Evolutionary conservation across 352 stramenopile species (phyloP), one percentile per base, ranked within the genome.

Genomic region (Phytopythium kandeliae): DNA sequence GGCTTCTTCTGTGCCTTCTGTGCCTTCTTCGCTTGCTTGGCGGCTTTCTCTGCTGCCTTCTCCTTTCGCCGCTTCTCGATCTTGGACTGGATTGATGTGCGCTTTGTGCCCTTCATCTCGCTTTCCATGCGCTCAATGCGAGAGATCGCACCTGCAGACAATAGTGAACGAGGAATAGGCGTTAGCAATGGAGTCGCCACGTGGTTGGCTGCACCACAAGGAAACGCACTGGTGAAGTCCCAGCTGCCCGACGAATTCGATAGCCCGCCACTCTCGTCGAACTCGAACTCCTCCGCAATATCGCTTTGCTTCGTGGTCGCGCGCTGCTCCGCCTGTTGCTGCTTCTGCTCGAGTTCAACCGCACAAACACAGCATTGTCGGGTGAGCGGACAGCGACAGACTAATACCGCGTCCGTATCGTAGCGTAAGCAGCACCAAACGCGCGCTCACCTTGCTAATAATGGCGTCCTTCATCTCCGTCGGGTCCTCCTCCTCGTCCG

Each of bases 221-320:
- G 30, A 11, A 3, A 69, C 70, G 57, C 54, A 84, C 73, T 85
- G 9, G 79, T 92, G 49, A 95, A 95, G 60, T 95, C 80, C 84
- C 84, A 95, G 45, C 72, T 89, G 38, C 81, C 81, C 1, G 62
- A 63, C 11, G 74, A 58, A 16, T 70, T 64, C 28, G 70, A 55
- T 50, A 85, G 89, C 12, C 56, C 60, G 46, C 66, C 58, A 26
- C 62, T 70, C 38, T 95, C 81, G 41, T 92, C 84, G 52, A 95
- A 95, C 69, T 91, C 73, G 57, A 96, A 96, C 55, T 76, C 63
- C 50, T 95, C 86, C n/a, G 64, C 63, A 59, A 96, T 86, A 46
- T 74, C 66, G 26, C 30, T 70, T 36, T 82, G 57, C 58, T 87
- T 85, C 47, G 76, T 71, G 25, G 48, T 54, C 26, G 65, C 58